Evolutionary conservation across 1,284 basidiomycete species (phyloP).

Genomic region (Cutaneotrichosporon sp.): DNA sequence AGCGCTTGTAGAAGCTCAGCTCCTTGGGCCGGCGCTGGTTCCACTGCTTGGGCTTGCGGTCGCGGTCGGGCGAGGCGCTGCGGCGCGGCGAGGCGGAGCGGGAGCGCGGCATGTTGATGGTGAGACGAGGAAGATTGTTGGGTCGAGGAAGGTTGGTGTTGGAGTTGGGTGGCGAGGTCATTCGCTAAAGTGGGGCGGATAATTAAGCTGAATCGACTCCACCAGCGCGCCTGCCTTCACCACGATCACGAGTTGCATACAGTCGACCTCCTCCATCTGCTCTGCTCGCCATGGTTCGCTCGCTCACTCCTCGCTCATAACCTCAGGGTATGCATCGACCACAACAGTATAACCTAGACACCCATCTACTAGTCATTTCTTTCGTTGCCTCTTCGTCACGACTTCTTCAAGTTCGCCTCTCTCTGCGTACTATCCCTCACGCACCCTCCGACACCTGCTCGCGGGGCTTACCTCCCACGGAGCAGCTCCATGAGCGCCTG

Average conservation of each 20-base stretch:
- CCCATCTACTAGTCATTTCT: neutral
- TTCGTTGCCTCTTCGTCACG: neutral
- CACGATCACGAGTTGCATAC: no score
- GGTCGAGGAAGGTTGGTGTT: neutral
- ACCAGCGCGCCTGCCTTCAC: no score
- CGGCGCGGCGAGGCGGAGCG: slow-evolving; percentile 36
- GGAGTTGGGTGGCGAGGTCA: neutral
- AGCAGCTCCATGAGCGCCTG: slow-evolving; percentile 29
- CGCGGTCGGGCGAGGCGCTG: slow-evolving; percentile 17
- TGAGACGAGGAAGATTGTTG: neutral
- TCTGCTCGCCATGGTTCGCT: no score
- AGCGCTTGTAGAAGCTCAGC: slow-evolving; percentile 55
- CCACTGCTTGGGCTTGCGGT: slow-evolving; percentile 20
- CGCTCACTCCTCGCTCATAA: neutral
- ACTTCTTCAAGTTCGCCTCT: neutral
- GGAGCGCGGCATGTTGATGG: slow-evolving; percentile 35
- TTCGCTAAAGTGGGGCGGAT: no score
- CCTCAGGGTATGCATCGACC: slow-evolving; percentile 6
- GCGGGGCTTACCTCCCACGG: slow-evolving; percentile 16
- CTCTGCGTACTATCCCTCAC: neutral
- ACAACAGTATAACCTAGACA: slow-evolving; percentile 9
- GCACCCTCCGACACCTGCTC: neutral
- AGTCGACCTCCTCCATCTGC: no score
- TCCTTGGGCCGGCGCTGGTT: slow-evolving; percentile 40
- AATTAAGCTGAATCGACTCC: no score